Percentiles rank a stretch among this genome's conserved stretches.
These are phyloP conservation scores for Umbelopsis ramanniana DNA, from an alignment of 192 early-diverging fungal genomes.

Conservation along the genomic window DNA sequence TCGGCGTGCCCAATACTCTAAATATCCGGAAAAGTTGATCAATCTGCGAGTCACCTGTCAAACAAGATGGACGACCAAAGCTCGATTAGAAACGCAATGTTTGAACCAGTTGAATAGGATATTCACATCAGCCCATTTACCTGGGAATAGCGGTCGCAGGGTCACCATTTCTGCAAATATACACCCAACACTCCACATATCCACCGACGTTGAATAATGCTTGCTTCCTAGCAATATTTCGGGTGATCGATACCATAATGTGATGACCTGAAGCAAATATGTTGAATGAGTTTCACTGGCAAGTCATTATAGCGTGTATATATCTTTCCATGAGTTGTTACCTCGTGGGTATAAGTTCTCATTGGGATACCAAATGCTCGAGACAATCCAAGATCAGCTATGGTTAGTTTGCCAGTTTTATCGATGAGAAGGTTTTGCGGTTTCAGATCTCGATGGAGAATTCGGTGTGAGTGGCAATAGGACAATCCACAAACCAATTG, in stretches of 20 bases:
- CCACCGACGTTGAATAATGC: conserved; percentile 91
- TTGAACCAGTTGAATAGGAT: not conserved
- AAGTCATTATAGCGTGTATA: not conserved
- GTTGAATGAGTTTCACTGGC: not conserved
- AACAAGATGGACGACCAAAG: not conserved
- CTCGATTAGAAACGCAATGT: not conserved
- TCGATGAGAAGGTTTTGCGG: conserved; percentile 99
- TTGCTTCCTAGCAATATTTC: conserved; percentile 93
- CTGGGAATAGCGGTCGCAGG: conserved; percentile 85
- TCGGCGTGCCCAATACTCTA: conserved; percentile 71
- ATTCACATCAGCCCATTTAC: conserved; percentile 34
- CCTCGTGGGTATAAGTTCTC: conserved; percentile 93
- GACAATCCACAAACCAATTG: conserved; percentile 87
- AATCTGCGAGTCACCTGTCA: conserved; percentile 61
- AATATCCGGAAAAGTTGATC: conserved; percentile 66
- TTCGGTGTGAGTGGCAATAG: conserved; percentile 92
- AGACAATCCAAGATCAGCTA: conserved; percentile 97
- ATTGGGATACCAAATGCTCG: conserved; percentile 91
- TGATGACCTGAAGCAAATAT: conserved; percentile 70
- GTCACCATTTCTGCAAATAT: conserved; percentile 95
- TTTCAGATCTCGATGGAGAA: conserved; percentile 96
- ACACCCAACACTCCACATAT: conserved; percentile 98
- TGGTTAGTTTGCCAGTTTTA: conserved; percentile 80
- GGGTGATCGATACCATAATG: conserved; percentile 94
- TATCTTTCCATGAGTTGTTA: conserved; percentile 20